Evolutionary conservation across 2,329 filamentous ascomycete species (phyloP).

Genomic region (Torrubiellomyces zombiae): DNA sequence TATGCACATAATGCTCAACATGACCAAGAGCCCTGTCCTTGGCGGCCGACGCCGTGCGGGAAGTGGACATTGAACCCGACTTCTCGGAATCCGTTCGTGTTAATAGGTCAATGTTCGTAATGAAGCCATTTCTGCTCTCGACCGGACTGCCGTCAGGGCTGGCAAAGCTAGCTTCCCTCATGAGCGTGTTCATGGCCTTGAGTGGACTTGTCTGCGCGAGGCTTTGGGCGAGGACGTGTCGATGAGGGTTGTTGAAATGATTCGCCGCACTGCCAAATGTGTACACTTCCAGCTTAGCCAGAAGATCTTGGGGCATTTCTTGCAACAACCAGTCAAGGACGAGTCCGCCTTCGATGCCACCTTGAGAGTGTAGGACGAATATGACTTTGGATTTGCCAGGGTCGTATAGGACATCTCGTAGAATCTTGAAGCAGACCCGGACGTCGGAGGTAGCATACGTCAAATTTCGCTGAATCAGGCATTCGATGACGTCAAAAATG

Average conservation of each 20-base stretch:
- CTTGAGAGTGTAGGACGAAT: constrained; percentile 62
- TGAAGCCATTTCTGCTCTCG: constrained; percentile 6
- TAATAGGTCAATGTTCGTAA: constrained; percentile 5
- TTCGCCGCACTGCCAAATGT: constrained; percentile 68
- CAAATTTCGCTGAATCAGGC: constrained; percentile 60
- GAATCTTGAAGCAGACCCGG: constrained; percentile 39
- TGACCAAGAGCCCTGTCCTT: constrained; percentile 42
- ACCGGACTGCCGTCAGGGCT: constrained; percentile 7
- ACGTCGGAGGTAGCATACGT: constrained; percentile 55
- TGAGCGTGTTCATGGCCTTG: constrained; percentile 15
- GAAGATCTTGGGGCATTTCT: constrained; percentile 48
- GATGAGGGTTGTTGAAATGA: constrained; percentile 64
- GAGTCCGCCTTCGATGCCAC: constrained; percentile 55
- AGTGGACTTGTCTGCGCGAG: constrained; percentile 16
- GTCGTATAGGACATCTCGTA: constrained; percentile 49
- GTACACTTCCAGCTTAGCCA: constrained; percentile 57
- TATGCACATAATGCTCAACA: constrained; percentile 69
- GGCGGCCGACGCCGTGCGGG: constrained; percentile 19
- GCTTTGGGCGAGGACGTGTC: constrained; percentile 28
- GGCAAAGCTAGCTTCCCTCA: constrained; percentile 19
- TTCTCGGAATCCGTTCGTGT: constrained; percentile 8
- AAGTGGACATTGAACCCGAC: constrained; percentile 13
- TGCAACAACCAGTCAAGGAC: constrained; percentile 63
- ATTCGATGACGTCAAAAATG: constrained; percentile 62
- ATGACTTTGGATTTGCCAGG: constrained; percentile 49